A percentile compares a stretch with the other conserved stretches of the same genome.
These are phyloP conservation scores for Aspergillus campestris DNA, from an alignment of 495 filamentous ascomycete species.

Conservation along the genomic window DNA sequence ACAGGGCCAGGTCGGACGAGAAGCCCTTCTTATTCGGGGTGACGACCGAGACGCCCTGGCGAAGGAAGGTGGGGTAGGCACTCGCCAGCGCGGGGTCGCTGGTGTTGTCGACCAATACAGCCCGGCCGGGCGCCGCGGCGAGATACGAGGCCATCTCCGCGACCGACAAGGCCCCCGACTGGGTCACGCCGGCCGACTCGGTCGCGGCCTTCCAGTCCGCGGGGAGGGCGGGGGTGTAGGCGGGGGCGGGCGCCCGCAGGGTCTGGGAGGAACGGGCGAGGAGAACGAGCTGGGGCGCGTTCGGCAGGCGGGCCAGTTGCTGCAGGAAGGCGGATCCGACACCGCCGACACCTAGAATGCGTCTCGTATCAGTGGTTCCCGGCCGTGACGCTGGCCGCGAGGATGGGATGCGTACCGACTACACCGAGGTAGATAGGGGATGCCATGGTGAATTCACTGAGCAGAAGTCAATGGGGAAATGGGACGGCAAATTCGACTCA, in stretches of 20 bases:
- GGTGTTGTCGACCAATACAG: conserved; percentile 88
- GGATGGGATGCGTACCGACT: conserved; percentile 24
- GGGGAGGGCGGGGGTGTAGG: conserved; percentile 42
- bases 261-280: conserved; percentile 74
- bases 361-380: conserved; percentile 1
- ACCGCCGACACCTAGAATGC: conserved; percentile 68
- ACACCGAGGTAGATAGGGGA: conserved; percentile 40
- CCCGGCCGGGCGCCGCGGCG: conserved; percentile 55
- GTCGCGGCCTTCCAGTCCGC: conserved; percentile 46
- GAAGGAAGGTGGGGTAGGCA: conserved; percentile 68
- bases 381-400: background rate
- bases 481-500: no score
- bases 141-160: conserved; percentile 66
- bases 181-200: conserved; percentile 46
- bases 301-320: conserved; percentile 61
- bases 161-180: conserved; percentile 42
- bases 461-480: no score
- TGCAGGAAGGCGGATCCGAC: conserved; percentile 85
- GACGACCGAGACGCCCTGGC: conserved; percentile 74
- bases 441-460: conserved; percentile 21
- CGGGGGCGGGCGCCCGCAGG: conserved; percentile 47
- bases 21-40: conserved; percentile 99
- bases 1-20: conserved; percentile 63
- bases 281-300: conserved; percentile 62
- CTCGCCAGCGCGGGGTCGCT: conserved; percentile 72